A percentile compares a stretch with the other conserved stretches of the same genome.
These are phyloP conservation scores for Ganoderma multipileum DNA, from an alignment of 1,284 basidiomycete genomes.

Conservation along the genomic window DNA sequence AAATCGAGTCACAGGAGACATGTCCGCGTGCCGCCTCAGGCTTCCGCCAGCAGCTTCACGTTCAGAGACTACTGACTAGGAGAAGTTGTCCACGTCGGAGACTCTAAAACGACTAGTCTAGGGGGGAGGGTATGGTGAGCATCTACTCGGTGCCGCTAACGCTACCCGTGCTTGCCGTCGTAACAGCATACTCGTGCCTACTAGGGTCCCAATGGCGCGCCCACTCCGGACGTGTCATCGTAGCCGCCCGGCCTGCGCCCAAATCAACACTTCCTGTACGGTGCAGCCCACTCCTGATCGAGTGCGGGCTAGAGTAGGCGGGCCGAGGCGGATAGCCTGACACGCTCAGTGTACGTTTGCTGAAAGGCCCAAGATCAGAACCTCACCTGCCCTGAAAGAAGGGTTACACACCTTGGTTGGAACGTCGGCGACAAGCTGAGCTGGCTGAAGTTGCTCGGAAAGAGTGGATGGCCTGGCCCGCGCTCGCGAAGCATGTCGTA, in stretches of 20 bases:
- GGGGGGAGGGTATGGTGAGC: not conserved
- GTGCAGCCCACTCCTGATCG: slow-evolving; percentile 31
- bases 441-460: slow-evolving; percentile 65
- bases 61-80: not conserved
- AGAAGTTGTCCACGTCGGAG: too few species aligned
- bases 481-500: slow-evolving; percentile 53
- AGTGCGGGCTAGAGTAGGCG: slow-evolving; percentile 36
- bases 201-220: slow-evolving; percentile 42
- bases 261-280: slow-evolving; percentile 25
- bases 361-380: not conserved
- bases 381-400: not conserved
- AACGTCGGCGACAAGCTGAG: slow-evolving; percentile 64
- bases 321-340: slow-evolving; percentile 37
- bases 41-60: not conserved
- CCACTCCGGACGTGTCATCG: slow-evolving; percentile 39
- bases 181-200: slow-evolving; percentile 45
- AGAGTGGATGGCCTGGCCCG: slow-evolving; percentile 66
- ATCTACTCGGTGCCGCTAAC: slow-evolving; percentile 30
- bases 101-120: not conserved
- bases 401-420: slow-evolving; percentile 53
- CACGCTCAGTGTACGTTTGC: slow-evolving; percentile 37
- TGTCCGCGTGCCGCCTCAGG: not conserved
- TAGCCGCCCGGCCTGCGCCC: slow-evolving; percentile 20
- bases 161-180: slow-evolving; percentile 41
- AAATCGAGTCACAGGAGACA: not conserved